phyloP scores from a whole-genome alignment of 768 basidiomycete genomes.

The Trichaptum fuscoviolaceum region DNA sequence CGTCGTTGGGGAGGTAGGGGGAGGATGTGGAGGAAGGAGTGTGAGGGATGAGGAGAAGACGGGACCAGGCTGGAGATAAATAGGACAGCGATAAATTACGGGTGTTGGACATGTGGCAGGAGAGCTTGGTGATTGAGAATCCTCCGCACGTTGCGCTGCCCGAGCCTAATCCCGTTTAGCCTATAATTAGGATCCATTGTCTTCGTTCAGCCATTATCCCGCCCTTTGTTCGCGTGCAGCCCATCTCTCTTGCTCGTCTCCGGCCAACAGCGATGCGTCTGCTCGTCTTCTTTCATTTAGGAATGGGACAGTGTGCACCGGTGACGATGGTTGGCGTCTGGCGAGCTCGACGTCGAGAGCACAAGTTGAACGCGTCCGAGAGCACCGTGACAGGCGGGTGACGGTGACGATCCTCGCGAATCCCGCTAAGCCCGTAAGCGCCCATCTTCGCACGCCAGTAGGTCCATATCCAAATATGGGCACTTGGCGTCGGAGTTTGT shows the following conservation, averaged over 20 bases:
- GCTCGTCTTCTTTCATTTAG: not conserved
- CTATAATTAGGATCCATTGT: not conserved
- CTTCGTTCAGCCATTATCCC: not conserved
- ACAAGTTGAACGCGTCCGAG: not conserved
- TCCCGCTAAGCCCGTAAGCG: not conserved
- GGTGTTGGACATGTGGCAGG: not conserved
- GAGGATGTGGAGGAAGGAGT: conserved; percentile 3
- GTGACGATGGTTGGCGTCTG: not conserved
- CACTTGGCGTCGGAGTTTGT: not conserved
- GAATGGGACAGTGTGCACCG: not conserved
- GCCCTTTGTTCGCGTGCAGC: not conserved
- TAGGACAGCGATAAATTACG: not conserved
- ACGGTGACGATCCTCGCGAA: not conserved
- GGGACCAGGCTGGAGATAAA: not conserved
- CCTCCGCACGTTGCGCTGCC: conserved; percentile 1
- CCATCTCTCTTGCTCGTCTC: not conserved
- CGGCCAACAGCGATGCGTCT: not conserved
- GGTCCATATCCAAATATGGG: not conserved
- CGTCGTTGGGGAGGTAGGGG: not conserved
- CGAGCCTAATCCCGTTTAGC: not conserved
- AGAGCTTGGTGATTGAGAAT: not conserved
- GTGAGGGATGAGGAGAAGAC: not conserved
- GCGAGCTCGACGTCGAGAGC: not conserved
- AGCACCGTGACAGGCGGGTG: not conserved
- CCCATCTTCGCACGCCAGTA: not conserved